Evolutionary conservation across 495 filamentous ascomycete species (phyloP).

Genomic region (Lophiotrema nucula): DNA sequence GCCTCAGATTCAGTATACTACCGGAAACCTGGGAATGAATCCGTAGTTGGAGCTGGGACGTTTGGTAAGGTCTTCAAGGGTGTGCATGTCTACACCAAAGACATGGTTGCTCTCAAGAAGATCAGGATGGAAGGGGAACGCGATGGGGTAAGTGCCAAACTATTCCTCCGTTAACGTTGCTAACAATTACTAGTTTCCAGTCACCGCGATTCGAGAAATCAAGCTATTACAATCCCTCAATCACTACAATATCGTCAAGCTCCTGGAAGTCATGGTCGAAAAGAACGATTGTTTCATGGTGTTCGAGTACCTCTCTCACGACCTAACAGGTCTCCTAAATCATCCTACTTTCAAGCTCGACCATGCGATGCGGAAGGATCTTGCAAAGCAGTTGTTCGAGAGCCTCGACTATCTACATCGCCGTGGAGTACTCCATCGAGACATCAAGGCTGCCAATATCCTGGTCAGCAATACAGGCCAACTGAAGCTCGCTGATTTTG

Average conservation of each 20-base stretch:
- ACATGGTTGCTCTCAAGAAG: slow-evolving; percentile 88
- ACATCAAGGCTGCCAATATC: slow-evolving; percentile 73
- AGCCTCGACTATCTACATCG: slow-evolving; percentile 93
- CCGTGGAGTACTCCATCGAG: slow-evolving; percentile 88
- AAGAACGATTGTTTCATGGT: slow-evolving; percentile 99
- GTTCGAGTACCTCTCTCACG: slow-evolving; percentile 97
- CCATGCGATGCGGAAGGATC: slow-evolving; percentile 84
- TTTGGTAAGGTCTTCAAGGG: slow-evolving; percentile 99
- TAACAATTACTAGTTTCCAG: slow-evolving; percentile 65
- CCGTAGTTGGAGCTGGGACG: slow-evolving; percentile 87
- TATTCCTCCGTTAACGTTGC: slow-evolving; percentile 1
- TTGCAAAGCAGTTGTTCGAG: slow-evolving; percentile 91
- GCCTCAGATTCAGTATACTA: slow-evolving; percentile 84
- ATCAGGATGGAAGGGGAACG: slow-evolving; percentile 94
- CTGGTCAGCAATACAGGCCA: slow-evolving; percentile 83
- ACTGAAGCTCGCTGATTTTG: slow-evolving; percentile 94
- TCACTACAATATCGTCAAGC: slow-evolving; percentile 82
- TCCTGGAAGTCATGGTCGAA: slow-evolving; percentile 97
- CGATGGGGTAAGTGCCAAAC: slow-evolving; percentile 61
- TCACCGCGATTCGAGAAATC: slow-evolving; percentile 95
- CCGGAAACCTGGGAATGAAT: slow-evolving; percentile 90
- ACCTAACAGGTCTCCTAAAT: slow-evolving; percentile 83
- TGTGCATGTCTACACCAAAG: slow-evolving; percentile 90
- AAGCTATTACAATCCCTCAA: slow-evolving; percentile 93
- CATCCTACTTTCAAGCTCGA: slow-evolving; percentile 91